phyloP scores from a whole-genome alignment of 2,329 filamentous ascomycete species.

The Aureobasidium sp. region DNA sequence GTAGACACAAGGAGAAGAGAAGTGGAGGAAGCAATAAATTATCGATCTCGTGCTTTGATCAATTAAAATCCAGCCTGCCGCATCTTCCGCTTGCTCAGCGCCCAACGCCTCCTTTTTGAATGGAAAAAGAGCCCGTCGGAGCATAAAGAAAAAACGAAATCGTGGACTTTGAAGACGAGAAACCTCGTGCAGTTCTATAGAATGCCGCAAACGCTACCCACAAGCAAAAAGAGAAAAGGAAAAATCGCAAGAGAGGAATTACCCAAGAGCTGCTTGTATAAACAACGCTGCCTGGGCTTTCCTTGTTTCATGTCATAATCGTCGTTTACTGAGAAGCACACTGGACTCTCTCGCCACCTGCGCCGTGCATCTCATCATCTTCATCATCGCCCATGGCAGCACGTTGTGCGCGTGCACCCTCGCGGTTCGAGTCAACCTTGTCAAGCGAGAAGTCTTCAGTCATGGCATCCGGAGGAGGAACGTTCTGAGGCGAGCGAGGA shows the following conservation, averaged over 20 bases:
- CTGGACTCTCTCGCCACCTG: constrained; percentile 71
- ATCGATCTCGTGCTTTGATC: not conserved
- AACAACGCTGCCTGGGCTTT: not conserved
- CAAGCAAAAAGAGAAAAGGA: not conserved
- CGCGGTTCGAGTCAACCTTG: constrained; percentile 61
- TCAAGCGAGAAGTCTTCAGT: constrained; percentile 82
- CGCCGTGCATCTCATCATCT: constrained; percentile 49
- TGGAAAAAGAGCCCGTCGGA: not conserved
- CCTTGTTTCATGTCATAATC: constrained; percentile 1
- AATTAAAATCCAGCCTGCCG: not conserved
- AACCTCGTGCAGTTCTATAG: constrained; percentile 11
- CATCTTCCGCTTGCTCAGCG: not conserved
- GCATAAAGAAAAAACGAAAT: not conserved
- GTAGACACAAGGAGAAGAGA: not conserved
- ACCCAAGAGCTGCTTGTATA: not conserved
- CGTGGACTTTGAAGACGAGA: not conserved
- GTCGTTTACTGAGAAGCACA: constrained; percentile 71
- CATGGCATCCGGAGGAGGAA: constrained; percentile 77
- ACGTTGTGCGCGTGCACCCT: constrained; percentile 49
- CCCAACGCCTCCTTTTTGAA: constrained; percentile 3
- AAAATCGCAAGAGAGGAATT: not conserved
- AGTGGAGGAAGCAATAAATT: constrained; percentile 3
- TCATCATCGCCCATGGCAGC: constrained; percentile 56
- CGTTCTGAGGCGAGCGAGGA: constrained; percentile 52
- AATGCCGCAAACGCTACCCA: constrained; percentile 12